A percentile compares a stretch with the other conserved stretches of the same genome.
These are phyloP conservation scores for Penicillium soppii DNA, from an alignment of 495 filamentous ascomycete genomes.

Conservation along the genomic window DNA sequence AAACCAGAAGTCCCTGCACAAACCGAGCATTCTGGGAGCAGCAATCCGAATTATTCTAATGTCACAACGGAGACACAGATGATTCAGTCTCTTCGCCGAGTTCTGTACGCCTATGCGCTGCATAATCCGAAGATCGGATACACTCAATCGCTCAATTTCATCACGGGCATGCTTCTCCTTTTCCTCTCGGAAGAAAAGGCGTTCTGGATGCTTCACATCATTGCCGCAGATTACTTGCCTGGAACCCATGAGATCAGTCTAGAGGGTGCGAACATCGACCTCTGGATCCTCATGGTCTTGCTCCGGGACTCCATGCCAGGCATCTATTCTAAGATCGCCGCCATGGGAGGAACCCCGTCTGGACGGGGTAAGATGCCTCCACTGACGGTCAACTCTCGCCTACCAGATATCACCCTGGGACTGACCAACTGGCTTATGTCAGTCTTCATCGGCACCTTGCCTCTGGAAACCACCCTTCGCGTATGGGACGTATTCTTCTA, in stretches of 20 bases:
- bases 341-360: slow-evolving; percentile 59
- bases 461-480: slow-evolving; percentile 83
- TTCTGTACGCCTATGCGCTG: slow-evolving; percentile 85
- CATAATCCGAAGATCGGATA: slow-evolving; percentile 90
- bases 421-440: slow-evolving; percentile 99
- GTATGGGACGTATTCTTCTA: slow-evolving; percentile 98
- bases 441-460: slow-evolving; percentile 87
- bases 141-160: slow-evolving; percentile 95
- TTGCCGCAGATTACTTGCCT: slow-evolving; percentile 83
- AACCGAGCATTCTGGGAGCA: slow-evolving; percentile 25
- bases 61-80: slow-evolving; percentile 68
- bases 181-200: slow-evolving; percentile 90
- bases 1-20: slow-evolving; percentile 60
- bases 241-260: slow-evolving; percentile 91
- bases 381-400: slow-evolving; percentile 54
- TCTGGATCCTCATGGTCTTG: slow-evolving; percentile 86
- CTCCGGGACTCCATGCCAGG: slow-evolving; percentile 78
- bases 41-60: slow-evolving; percentile 28
- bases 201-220: slow-evolving; percentile 92
- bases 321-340: slow-evolving; percentile 88
- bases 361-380: slow-evolving; percentile 36
- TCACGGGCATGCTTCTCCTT: slow-evolving; percentile 91
- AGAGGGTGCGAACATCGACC: slow-evolving; percentile 91
- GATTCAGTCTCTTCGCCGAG: slow-evolving; percentile 75
- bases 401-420: slow-evolving; percentile 89